Conservation (phyloP, 768 basidiomycete species). For the Tricholoma sp. region DNA sequence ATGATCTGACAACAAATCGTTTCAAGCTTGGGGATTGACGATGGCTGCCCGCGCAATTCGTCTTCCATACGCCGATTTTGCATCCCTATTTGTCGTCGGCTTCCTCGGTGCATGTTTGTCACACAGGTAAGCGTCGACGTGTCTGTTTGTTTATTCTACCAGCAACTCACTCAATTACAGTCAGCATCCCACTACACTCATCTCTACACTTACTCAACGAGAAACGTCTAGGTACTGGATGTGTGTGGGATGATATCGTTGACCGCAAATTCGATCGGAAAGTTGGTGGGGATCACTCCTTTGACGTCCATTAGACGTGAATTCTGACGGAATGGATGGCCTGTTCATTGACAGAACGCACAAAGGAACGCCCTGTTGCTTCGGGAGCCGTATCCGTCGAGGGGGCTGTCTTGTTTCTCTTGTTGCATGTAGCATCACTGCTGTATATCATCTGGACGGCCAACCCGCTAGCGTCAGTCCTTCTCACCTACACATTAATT, state of each 20-base stretch:
- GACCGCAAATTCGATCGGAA: neutral
- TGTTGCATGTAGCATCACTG: too few species aligned
- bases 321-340: too few species aligned
- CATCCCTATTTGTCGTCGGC: slow-evolving; percentile 2
- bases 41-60: slow-evolving; percentile 10
- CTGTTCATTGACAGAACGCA: too few species aligned
- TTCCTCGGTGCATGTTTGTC: slow-evolving; percentile 11
- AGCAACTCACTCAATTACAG: neutral
- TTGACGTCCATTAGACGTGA: too few species aligned
- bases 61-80: slow-evolving; percentile 1
- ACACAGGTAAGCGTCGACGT: slow-evolving; percentile 9
- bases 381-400: too few species aligned
- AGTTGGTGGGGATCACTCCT: neutral
- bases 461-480: too few species aligned
- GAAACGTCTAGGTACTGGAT: neutral
- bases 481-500: too few species aligned
- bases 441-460: too few species aligned
- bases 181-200: neutral
- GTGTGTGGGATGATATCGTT: neutral
- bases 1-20: neutral
- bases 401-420: too few species aligned
- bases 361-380: too few species aligned
- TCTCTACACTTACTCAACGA: too few species aligned
- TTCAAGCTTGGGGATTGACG: slow-evolving; percentile 11
- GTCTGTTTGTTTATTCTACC: neutral